Base-by-base conservation (phyloP, 164 flowering plant genomes). In the Brasenia schreberi region DNA sequence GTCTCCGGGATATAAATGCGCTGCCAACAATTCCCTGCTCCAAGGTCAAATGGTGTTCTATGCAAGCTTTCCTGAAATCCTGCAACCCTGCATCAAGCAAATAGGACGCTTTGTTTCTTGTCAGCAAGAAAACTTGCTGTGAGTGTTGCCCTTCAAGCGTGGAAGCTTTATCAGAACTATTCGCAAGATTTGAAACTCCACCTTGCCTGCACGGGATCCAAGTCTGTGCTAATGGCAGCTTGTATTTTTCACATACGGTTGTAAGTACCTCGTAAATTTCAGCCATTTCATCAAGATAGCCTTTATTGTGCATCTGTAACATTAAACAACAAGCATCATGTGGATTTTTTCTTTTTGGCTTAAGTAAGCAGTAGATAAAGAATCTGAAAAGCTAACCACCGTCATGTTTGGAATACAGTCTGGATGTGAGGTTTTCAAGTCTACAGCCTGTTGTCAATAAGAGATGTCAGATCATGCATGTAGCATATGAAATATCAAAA, bases 61-160 rank as follows among this genome's bases (percentile, higher is more conserved):
- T n/a, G 27, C 63, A 60, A 60, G 63, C 63, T 4, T 60, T 19
- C n/a, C 63, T 60, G 63, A 60, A 60, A 3, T 19, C 63, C 63
- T 19, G 27, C 63, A 60, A 18, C 7, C n/a, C 17, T 3, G 63
- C 7, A n/a, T 60, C 63, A 60, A n/a, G 19, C 9, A 60, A 11
- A 60, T 19, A 60, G 27, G n/a, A 60, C n/a, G 63, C 63, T 7
- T 7, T 19, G 27, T 60, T 60, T 7, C 27, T 60, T 60, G 63
- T n/a, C 27, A 19, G n/a, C 63, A 60, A 9, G 27, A 11, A 60
- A 60, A 60, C 16, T 60, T 45, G 53, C 12, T 12, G 11, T 12
- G 53, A 45, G 53, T 45, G 12, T 2, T 23, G 27, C 27, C 53
- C 53, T 2, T 45, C 53, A 45, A 45, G 53, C 12, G 2, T 45